Evolutionary conservation across 2,329 filamentous ascomycete genomes (phyloP).

Genomic region (Phialemoniopsis sp.): DNA sequence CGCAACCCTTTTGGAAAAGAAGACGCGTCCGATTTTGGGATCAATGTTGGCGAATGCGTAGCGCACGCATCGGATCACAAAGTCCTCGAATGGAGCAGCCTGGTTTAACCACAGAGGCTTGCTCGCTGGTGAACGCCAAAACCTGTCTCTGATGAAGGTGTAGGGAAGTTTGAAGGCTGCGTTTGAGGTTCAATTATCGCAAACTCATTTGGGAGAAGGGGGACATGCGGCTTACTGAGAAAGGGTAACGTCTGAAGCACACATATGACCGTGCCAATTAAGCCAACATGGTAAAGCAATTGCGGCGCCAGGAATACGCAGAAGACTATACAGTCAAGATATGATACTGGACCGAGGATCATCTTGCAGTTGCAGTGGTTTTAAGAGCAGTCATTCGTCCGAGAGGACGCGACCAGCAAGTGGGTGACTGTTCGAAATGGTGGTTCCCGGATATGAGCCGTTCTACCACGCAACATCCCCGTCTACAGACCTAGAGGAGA

Average conservation of each 20-base stretch:
- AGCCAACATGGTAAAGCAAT: slow-evolving; percentile 62
- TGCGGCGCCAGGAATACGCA: slow-evolving; percentile 67
- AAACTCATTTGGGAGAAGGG: not conserved
- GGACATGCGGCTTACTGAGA: slow-evolving; percentile 44
- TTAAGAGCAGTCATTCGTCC: too few relatives aligned
- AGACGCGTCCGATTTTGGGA: slow-evolving; percentile 64
- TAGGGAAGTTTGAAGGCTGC: slow-evolving; percentile 55
- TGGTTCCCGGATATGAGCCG: too few relatives aligned
- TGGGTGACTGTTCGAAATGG: not conserved
- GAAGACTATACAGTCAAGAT: slow-evolving; percentile 72
- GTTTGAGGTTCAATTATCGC: not conserved
- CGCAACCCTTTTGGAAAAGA: slow-evolving; percentile 71
- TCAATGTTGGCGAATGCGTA: slow-evolving; percentile 74
- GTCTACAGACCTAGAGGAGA: too few relatives aligned
- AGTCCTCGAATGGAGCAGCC: slow-evolving; percentile 71
- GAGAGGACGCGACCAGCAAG: too few relatives aligned
- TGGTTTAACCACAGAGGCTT: slow-evolving; percentile 62
- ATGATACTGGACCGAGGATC: slow-evolving; percentile 71
- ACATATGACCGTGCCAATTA: slow-evolving; percentile 54
- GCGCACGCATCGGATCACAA: slow-evolving; percentile 72
- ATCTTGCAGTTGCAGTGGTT: slow-evolving; percentile 36
- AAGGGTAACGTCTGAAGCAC: slow-evolving; percentile 64
- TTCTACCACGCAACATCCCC: too few relatives aligned
- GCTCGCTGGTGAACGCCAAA: slow-evolving; percentile 34
- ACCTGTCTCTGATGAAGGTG: slow-evolving; percentile 54